Percentiles rank a stretch among this genome's conserved stretches.
phyloP scores from a whole-genome alignment of 768 basidiomycete species.

The Psilocybe sp. region DNA sequence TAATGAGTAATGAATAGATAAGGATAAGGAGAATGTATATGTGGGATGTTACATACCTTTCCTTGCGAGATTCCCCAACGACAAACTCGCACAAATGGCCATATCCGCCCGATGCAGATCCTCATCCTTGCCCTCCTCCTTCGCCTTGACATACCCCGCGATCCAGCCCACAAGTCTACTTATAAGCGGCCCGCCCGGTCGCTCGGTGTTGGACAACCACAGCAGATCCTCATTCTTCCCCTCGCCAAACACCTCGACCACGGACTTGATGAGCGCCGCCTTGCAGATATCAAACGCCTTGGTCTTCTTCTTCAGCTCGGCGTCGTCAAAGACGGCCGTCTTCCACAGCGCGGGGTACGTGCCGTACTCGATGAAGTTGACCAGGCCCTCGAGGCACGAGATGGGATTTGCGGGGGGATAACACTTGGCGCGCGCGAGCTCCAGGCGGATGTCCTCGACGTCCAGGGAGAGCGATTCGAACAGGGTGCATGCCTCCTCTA shows the following conservation, averaged over 20 bases:
- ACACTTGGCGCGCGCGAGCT: conserved; percentile 63
- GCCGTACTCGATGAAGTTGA: conserved; percentile 75
- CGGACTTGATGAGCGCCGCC: conserved; percentile 78
- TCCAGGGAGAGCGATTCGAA: conserved; percentile 79
- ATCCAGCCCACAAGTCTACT: conserved; percentile 77
- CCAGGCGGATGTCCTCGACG: conserved; percentile 70
- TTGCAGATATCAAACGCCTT: conserved; percentile 81
- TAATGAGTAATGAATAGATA: no score
- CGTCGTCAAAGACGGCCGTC: conserved; percentile 38
- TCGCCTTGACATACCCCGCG: conserved; percentile 45
- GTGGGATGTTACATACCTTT: conserved; percentile 50
- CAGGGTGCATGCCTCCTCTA: conserved; percentile 73
- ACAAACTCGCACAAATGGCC: conserved; percentile 77
- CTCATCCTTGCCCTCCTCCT: conserved; percentile 26
- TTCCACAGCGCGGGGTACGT: conserved; percentile 68
- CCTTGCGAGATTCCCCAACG: conserved; percentile 78
- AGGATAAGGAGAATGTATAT: not conserved
- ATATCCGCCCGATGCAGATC: conserved; percentile 60
- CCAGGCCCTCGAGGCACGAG: conserved; percentile 58
- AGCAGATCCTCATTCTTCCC: conserved; percentile 74
- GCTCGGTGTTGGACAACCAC: conserved; percentile 57
- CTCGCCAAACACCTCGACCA: conserved; percentile 84
- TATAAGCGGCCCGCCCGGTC: conserved; percentile 72
- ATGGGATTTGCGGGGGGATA: conserved; percentile 50
- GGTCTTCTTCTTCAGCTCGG: conserved; percentile 56